A percentile compares a stretch with the other conserved stretches of the same genome.
Conservation (phyloP, 139 green algal species). For the Chlorella ohadii region DNA sequence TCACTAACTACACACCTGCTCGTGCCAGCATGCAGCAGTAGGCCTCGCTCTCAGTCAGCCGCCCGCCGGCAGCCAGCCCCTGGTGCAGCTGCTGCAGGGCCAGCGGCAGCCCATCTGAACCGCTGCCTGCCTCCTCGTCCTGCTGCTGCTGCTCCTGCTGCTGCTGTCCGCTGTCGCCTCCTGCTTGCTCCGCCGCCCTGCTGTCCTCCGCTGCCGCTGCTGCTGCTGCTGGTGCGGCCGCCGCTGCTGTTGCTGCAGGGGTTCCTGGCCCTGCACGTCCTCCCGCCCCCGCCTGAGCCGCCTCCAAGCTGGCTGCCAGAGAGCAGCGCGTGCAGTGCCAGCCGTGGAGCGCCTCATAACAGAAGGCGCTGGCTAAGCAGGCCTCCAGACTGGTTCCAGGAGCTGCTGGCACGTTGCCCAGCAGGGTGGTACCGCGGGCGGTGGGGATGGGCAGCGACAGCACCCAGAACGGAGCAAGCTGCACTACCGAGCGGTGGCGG, state of each 20-base stretch:
- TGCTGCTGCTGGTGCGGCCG: not conserved
- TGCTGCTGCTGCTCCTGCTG: not conserved
- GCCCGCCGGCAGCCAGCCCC: not conserved
- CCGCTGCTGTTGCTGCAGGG: not conserved
- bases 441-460: conserved; percentile 25
- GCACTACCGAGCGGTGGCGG: not conserved
- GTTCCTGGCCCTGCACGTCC: no score
- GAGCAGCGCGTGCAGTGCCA: conserved; percentile 29
- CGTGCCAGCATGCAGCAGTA: not conserved
- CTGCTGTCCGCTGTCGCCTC: not conserved
- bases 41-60: conserved; percentile 6
- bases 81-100: not conserved
- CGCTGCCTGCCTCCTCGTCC: no score
- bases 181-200: no score
- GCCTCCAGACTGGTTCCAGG: not conserved
- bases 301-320: conserved; percentile 10
- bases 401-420: conserved; percentile 11
- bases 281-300: not conserved
- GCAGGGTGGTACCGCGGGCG: not conserved
- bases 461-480: conserved; percentile 26
- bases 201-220: not conserved
- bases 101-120: not conserved
- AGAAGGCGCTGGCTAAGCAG: conserved; percentile 10
- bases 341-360: conserved; percentile 10
- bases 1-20: not conserved